Conservation (phyloP, 495 filamentous ascomycete species). For the Clavariopsis aquatica region DNA sequence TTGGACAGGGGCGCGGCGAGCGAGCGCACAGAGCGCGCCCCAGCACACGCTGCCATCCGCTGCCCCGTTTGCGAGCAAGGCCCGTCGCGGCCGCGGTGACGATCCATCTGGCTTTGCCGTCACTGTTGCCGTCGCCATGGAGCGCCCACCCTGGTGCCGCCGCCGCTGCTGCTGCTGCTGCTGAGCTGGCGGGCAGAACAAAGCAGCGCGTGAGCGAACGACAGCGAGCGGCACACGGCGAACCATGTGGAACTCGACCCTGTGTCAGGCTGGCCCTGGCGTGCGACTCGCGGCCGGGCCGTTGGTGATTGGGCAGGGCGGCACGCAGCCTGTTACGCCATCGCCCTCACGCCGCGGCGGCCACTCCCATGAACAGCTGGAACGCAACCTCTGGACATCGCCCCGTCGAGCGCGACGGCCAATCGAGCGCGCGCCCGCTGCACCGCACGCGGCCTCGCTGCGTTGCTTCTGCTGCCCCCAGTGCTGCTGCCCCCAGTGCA, state of each 20-base stretch:
- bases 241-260: background rate
- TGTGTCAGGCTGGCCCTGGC: constrained; percentile 26
- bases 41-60: background rate
- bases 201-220: background rate
- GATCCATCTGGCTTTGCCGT: background rate
- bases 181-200: background rate
- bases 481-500: too few species aligned
- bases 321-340: constrained; percentile 13
- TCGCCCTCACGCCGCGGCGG: constrained; percentile 17
- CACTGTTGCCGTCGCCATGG: too few species aligned
- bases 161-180: too few species aligned
- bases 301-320: constrained; percentile 23
- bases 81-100: constrained; percentile 16
- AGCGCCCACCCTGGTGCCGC: too few species aligned
- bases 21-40: background rate
- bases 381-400: background rate
- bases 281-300: constrained; percentile 16
- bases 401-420: constrained; percentile 3
- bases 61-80: constrained; percentile 16
- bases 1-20: background rate
- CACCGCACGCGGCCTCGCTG: background rate
- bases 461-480: background rate
- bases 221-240: background rate
- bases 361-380: constrained; percentile 5
- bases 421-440: constrained; percentile 3